A percentile compares a stretch with the other conserved stretches of the same genome.
Conservation (phyloP, 805 yeast genomes). For the Brettanomyces sp. region DNA sequence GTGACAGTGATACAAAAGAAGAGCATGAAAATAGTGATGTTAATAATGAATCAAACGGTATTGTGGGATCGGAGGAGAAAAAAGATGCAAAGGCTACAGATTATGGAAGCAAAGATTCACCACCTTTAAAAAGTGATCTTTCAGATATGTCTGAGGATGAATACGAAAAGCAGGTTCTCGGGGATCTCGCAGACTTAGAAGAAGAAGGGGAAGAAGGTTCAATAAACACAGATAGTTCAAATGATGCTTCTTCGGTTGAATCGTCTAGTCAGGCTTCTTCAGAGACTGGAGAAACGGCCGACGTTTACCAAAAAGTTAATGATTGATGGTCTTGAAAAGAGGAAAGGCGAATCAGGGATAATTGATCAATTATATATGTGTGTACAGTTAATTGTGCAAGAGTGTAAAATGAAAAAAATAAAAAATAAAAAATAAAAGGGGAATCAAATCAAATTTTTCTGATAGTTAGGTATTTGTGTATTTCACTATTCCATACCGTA, state of each 20-base stretch:
- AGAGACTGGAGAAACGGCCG: no score
- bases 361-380: background rate
- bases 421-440: background rate
- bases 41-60: slow-evolving; percentile 12
- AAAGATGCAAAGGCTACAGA: slow-evolving; percentile 11
- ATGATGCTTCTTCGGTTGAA: no score
- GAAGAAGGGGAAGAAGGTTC: slow-evolving; percentile 11
- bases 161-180: slow-evolving; percentile 39
- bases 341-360: background rate
- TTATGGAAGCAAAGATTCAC: background rate
- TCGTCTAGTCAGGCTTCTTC: no score
- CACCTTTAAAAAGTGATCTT: background rate
- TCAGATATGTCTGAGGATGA: slow-evolving; percentile 27
- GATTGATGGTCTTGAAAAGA: background rate
- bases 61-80: slow-evolving; percentile 10
- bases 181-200: slow-evolving; percentile 40
- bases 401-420: background rate
- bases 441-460: no score
- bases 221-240: background rate
- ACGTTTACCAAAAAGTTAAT: no score
- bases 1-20: slow-evolving; percentile 7
- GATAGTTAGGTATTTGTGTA: no score
- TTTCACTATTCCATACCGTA: no score
- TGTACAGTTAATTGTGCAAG: no score
- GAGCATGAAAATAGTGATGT: background rate